phyloP scores from a whole-genome alignment of 106 monocot species.

The Acorus gramineus region DNA sequence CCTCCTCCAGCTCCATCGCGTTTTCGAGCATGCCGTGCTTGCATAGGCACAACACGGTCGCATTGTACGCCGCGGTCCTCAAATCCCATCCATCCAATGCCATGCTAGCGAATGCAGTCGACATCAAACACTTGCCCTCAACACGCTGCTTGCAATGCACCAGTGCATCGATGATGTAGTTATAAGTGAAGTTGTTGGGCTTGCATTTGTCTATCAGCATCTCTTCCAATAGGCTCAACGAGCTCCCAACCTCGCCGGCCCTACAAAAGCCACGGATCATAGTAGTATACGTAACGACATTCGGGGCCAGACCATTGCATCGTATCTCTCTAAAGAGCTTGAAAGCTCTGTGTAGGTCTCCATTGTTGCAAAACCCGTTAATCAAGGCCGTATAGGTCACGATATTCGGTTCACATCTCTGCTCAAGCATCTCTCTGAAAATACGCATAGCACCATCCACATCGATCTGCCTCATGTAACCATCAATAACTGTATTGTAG shows the following conservation, averaged over 20 bases:
- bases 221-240: slow-evolving; percentile 42
- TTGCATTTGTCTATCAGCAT: slow-evolving; percentile 52
- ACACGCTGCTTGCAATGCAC: slow-evolving; percentile 11
- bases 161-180: slow-evolving; percentile 68
- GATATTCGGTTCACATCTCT: slow-evolving; percentile 55
- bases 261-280: slow-evolving; percentile 56
- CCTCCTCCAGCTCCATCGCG: slow-evolving; percentile 59
- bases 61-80: slow-evolving; percentile 57
- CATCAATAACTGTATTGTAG: slow-evolving; percentile 77
- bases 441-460: slow-evolving; percentile 43
- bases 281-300: slow-evolving; percentile 77
- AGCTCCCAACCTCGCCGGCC: slow-evolving; percentile 22
- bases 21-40: slow-evolving; percentile 61
- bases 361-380: slow-evolving; percentile 46
- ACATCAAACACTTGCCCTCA: slow-evolving; percentile 16
- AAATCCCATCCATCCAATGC: slow-evolving; percentile 55
- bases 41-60: slow-evolving; percentile 68
- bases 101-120: slow-evolving; percentile 45
- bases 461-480: slow-evolving; percentile 52
- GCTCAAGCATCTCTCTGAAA: slow-evolving; percentile 60
- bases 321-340: slow-evolving; percentile 46
- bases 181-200: slow-evolving; percentile 71
- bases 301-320: slow-evolving; percentile 39
- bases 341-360: slow-evolving; percentile 38
- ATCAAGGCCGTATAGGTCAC: slow-evolving; percentile 72